These are phyloP conservation scores for Calonectria naviculata DNA, from an alignment of 2,329 filamentous ascomycete species.

Conservation along the genomic window DNA sequence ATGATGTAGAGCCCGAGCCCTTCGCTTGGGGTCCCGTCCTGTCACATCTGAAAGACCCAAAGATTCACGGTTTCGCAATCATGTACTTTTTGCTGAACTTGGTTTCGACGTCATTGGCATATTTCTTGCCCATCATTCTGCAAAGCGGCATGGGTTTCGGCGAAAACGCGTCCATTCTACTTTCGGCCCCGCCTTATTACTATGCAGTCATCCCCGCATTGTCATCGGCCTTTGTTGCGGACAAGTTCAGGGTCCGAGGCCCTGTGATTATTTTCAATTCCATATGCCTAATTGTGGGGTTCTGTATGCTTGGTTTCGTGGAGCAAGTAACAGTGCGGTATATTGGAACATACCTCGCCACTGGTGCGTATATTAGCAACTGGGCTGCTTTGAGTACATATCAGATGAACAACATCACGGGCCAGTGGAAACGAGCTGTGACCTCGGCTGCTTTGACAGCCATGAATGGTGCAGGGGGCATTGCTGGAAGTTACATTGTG, in stretches of 20 bases:
- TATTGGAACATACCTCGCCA: slow-evolving; percentile 5
- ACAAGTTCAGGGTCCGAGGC: slow-evolving; percentile 1
- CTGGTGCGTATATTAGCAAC: slow-evolving; percentile 13
- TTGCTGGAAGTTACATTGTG: slow-evolving; percentile 12
- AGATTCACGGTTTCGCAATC: slow-evolving; percentile 6
- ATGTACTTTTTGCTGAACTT: slow-evolving; percentile 14
- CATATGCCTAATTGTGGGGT: slow-evolving; percentile 11
- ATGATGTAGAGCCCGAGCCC: neutral
- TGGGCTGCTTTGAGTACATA: slow-evolving; percentile 12
- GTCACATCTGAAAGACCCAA: neutral
- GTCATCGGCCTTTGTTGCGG: neutral
- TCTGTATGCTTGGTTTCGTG: slow-evolving; percentile 14
- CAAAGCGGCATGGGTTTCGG: slow-evolving; percentile 15
- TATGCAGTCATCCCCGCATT: slow-evolving; percentile 6
- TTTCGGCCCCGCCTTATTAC: slow-evolving; percentile 10
- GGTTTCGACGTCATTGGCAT: slow-evolving; percentile 1
- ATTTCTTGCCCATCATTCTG: slow-evolving; percentile 16
- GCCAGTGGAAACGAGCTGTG: slow-evolving; percentile 14
- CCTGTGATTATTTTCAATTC: slow-evolving; percentile 11
- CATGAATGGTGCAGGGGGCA: slow-evolving; percentile 5
- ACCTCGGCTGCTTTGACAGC: neutral
- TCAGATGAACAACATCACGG: slow-evolving; percentile 7
- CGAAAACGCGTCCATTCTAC: slow-evolving; percentile 7
- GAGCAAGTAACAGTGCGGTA: slow-evolving; percentile 6
- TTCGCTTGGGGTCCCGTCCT: neutral